Conservation (phyloP, 1,284 basidiomycete genomes). For the Termitomyces sp. region DNA sequence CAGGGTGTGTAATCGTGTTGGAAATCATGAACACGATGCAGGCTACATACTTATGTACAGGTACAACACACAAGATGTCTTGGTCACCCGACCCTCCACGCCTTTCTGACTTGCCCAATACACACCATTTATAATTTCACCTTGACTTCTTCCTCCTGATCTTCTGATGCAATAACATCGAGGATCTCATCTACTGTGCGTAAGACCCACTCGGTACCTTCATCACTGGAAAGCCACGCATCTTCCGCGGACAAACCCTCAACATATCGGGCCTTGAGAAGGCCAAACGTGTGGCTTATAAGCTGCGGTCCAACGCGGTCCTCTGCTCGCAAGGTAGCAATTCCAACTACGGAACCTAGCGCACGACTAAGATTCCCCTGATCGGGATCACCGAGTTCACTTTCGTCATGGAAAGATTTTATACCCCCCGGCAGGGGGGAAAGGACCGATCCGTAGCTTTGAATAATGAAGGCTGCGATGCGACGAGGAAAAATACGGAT, state of each 20-base stretch:
- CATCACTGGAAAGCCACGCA: conserved; percentile 83
- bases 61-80: conserved; percentile 24
- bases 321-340: conserved; percentile 88
- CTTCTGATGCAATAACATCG: conserved; percentile 59
- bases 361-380: conserved; percentile 84
- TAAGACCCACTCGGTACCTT: conserved; percentile 91
- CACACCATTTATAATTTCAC: conserved; percentile 53
- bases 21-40: conserved; percentile 36
- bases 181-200: conserved; percentile 80
- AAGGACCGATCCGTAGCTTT: conserved; percentile 86
- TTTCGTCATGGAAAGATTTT: conserved; percentile 36
- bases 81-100: conserved; percentile 32
- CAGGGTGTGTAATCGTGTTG: conserved; percentile 20
- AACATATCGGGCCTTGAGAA: conserved; percentile 75
- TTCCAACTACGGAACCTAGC: conserved; percentile 84
- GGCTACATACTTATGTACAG: conserved; percentile 26
- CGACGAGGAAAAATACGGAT: conserved; percentile 24
- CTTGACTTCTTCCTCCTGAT: conserved; percentile 35
- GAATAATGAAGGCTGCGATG: conserved; percentile 82
- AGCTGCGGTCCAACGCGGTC: conserved; percentile 88
- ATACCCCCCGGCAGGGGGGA: conserved; percentile 62
- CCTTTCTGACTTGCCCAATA: conserved; percentile 28
- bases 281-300: conserved; percentile 87
- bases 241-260: conserved; percentile 67
- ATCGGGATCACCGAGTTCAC: conserved; percentile 42